A percentile compares a stretch with the other conserved stretches of the same genome.
Evolutionary conservation across 2,329 filamentous ascomycete genomes (phyloP).

Genomic region (Ophiostoma quercus): DNA sequence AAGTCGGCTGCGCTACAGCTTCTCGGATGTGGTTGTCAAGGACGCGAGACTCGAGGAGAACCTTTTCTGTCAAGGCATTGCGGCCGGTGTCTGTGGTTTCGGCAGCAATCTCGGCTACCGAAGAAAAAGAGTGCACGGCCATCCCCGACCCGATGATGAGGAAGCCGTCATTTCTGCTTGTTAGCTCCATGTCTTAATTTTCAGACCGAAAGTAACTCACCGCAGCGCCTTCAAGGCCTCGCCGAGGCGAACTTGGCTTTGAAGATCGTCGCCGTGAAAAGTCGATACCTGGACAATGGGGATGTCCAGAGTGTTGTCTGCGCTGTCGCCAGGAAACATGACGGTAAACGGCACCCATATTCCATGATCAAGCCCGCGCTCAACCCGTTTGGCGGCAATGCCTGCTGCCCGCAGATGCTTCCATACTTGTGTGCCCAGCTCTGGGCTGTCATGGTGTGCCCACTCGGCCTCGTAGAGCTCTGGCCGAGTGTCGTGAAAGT

Average conservation of each 20-base stretch:
- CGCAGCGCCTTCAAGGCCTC: not conserved
- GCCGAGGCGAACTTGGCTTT: not conserved
- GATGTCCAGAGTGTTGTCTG: not conserved
- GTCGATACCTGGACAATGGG: not conserved
- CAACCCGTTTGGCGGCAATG: not conserved
- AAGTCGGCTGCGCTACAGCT: not conserved
- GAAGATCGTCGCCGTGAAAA: not conserved
- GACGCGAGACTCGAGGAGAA: not conserved
- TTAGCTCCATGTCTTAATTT: not conserved
- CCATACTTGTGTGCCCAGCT: no score
- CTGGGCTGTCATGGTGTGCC: no score
- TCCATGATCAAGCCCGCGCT: slow-evolving; percentile 24
- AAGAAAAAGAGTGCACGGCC: not conserved
- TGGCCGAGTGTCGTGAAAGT: no score
- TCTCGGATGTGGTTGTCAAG: not conserved
- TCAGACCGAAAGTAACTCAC: not conserved
- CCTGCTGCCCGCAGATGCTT: no score
- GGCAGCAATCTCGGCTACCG: not conserved
- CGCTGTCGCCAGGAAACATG: slow-evolving; percentile 19
- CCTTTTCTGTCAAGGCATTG: not conserved
- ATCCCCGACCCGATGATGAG: not conserved
- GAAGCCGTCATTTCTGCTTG: not conserved
- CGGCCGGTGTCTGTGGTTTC: not conserved
- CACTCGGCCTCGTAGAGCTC: no score
- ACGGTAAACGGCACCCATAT: slow-evolving; percentile 22